Conservation (phyloP, 179 eudicot species). For the Amaranthus tricolor region DNA sequence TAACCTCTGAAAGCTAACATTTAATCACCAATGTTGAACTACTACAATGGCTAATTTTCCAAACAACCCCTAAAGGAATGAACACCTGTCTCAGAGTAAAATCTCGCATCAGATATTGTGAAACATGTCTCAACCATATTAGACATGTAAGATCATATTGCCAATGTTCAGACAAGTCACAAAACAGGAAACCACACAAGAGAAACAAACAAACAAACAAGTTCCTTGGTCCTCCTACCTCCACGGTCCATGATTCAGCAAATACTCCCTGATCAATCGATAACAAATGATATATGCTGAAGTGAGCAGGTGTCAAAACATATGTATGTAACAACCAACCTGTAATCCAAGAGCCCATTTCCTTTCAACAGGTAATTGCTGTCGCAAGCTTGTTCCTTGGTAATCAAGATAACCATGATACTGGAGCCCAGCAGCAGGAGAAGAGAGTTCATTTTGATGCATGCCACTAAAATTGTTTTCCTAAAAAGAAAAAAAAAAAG, state of each 20-base stretch:
- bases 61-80: no score
- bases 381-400: constrained; percentile 60
- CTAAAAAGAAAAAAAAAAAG: constrained; percentile 29
- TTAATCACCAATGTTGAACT: no score
- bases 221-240: not conserved
- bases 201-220: not conserved
- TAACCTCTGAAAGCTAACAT: no score
- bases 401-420: constrained; percentile 57
- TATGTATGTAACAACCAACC: constrained; percentile 36
- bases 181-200: not conserved
- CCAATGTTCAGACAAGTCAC: not conserved
- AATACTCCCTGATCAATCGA: not conserved
- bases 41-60: no score
- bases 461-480: constrained; percentile 46
- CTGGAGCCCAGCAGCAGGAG: constrained; percentile 53
- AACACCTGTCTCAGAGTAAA: no score
- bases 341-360: constrained; percentile 99
- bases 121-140: no score
- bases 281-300: not conserved
- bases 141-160: not conserved
- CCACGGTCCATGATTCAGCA: not conserved
- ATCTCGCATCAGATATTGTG: no score
- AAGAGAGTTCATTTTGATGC: constrained; percentile 51
- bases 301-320: not conserved
- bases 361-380: constrained; percentile 63